Conservation (phyloP, 2,329 filamentous ascomycete species). For the Zymoseptoria passerinii region DNA sequence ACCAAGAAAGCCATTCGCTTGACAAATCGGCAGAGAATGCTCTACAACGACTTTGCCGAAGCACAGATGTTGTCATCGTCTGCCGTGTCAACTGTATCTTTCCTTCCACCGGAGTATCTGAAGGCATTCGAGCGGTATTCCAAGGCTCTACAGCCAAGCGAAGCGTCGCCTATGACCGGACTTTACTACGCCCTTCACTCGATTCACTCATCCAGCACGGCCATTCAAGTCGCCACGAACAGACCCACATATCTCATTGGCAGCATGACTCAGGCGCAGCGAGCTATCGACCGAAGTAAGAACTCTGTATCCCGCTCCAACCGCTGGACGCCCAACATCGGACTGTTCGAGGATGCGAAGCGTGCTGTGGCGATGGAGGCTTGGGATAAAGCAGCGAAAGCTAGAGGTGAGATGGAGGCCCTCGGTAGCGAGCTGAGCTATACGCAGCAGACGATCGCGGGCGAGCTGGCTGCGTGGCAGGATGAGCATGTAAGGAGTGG, state of each 20-base stretch:
- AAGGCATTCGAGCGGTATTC: constrained; percentile 66
- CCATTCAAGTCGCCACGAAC: constrained; percentile 69
- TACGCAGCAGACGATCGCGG: constrained; percentile 86
- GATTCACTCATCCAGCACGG: constrained; percentile 74
- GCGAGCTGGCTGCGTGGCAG: constrained; percentile 89
- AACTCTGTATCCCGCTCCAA: constrained; percentile 65
- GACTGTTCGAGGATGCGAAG: constrained; percentile 75
- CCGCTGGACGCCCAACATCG: constrained; percentile 60
- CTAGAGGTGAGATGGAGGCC: constrained; percentile 60
- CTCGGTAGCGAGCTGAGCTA: constrained; percentile 78
- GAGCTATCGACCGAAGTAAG: constrained; percentile 69
- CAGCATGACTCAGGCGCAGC: constrained; percentile 64
- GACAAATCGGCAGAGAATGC: constrained; percentile 63
- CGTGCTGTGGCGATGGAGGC: constrained; percentile 75
- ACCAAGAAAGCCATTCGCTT: constrained; percentile 75
- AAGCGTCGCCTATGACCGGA: constrained; percentile 62
- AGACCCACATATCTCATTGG: constrained; percentile 71
- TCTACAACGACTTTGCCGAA: constrained; percentile 58
- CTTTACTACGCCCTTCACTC: constrained; percentile 72
- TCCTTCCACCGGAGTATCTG: constrained; percentile 60
- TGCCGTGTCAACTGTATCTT: constrained; percentile 49
- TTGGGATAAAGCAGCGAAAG: constrained; percentile 66
- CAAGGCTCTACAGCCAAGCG: constrained; percentile 54
- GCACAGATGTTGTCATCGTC: constrained; percentile 49
- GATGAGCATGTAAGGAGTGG: constrained; percentile 76